phyloP scores from a whole-genome alignment of 768 basidiomycete species.

The Amanita fuliginea region DNA sequence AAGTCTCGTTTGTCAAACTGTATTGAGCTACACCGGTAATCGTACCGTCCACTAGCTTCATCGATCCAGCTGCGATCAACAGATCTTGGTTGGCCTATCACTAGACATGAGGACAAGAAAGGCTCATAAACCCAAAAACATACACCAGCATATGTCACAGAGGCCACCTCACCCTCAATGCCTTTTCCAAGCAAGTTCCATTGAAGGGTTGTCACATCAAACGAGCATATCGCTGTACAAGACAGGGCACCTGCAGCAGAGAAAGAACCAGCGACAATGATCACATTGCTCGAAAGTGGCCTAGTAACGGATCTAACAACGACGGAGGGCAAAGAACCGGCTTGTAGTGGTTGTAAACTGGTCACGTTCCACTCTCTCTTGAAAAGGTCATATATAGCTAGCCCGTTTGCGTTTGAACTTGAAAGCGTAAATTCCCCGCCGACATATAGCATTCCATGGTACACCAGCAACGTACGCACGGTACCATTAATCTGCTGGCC shows the following conservation, averaged over 20 bases:
- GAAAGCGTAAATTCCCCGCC: slow-evolving; percentile 74
- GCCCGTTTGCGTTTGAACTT: slow-evolving; percentile 47
- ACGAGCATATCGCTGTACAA: slow-evolving; percentile 73
- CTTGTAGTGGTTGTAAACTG: slow-evolving; percentile 50
- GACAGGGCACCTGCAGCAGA: slow-evolving; percentile 59
- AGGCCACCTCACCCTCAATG: slow-evolving; percentile 69
- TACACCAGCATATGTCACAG: slow-evolving; percentile 77
- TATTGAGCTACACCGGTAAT: slow-evolving; percentile 67
- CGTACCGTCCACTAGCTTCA: slow-evolving; percentile 53
- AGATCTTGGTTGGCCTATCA: slow-evolving; percentile 50
- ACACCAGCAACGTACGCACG: slow-evolving; percentile 67
- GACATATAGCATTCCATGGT: slow-evolving; percentile 59
- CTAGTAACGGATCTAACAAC: slow-evolving; percentile 63
- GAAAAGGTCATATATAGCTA: slow-evolving; percentile 73
- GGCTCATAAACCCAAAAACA: slow-evolving; percentile 17
- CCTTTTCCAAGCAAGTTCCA: slow-evolving; percentile 79
- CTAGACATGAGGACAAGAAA: slow-evolving; percentile 6
- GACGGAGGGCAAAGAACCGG: slow-evolving; percentile 38
- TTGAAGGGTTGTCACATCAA: slow-evolving; percentile 54
- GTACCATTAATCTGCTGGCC: slow-evolving; percentile 64
- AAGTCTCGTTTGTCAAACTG: slow-evolving; percentile 60
- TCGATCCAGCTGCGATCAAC: slow-evolving; percentile 73
- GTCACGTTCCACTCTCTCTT: slow-evolving; percentile 50
- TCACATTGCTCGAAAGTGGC: slow-evolving; percentile 44
- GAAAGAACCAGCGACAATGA: slow-evolving; percentile 89